Evolutionary conservation across 108 stramenopile species (phyloP).

Genomic region (Nannochloropsis gaditana): DNA sequence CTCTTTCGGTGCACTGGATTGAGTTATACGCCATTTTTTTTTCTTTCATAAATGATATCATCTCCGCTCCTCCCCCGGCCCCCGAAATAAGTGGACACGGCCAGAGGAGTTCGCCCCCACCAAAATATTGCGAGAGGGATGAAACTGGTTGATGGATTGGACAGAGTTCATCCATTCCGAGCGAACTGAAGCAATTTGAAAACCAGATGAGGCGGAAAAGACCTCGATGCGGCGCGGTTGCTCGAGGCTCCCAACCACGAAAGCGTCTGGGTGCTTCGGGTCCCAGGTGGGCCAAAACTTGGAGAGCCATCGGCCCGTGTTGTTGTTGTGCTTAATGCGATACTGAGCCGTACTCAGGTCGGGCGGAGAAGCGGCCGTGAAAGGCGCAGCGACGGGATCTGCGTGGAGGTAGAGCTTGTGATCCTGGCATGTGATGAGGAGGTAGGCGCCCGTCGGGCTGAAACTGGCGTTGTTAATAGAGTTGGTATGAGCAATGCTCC

Average conservation of each 20-base stretch:
- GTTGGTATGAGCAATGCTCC: constrained; percentile 22
- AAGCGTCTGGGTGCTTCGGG: constrained; percentile 21
- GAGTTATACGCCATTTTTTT: no score
- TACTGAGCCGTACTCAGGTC: neutral
- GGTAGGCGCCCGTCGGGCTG: constrained; percentile 23
- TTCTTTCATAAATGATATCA: neutral
- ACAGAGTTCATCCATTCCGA: constrained; percentile 7
- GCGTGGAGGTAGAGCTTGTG: constrained; percentile 24
- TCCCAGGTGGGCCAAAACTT: constrained; percentile 33
- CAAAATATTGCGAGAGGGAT: constrained; percentile 13
- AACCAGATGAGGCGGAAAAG: constrained; percentile 19
- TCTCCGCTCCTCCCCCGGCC: constrained; percentile 7
- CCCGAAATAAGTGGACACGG: constrained; percentile 12
- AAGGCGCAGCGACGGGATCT: neutral
- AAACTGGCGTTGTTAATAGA: constrained; percentile 28
- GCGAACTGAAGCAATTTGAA: neutral
- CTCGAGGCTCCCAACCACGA: constrained; percentile 27
- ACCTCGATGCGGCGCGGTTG: constrained; percentile 35
- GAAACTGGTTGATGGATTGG: constrained; percentile 17
- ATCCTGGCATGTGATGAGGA: constrained; percentile 29
- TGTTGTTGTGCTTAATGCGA: constrained; percentile 32
- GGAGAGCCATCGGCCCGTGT: constrained; percentile 34
- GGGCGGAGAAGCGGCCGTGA: neutral
- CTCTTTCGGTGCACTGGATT: no score
- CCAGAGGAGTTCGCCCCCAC: constrained; percentile 12